Percentiles rank a stretch among this genome's conserved stretches.
Evolutionary conservation across 371 early-diverging fungal species (phyloP).

Genomic region (Saksenaea oblongispora): DNA sequence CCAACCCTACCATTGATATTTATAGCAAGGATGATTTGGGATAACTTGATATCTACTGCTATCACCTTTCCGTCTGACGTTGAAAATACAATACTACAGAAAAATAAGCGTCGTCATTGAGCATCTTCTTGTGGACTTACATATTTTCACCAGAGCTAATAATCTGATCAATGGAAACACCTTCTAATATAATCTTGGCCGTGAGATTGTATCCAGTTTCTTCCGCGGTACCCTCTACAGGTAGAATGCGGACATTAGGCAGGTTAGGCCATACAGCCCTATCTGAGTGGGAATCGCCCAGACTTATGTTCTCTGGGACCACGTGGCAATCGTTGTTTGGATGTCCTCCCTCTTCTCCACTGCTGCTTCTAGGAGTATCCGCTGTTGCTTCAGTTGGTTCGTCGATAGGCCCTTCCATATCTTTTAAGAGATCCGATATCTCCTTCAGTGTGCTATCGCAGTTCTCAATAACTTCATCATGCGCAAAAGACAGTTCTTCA

Average conservation of each 20-base stretch:
- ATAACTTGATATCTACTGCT: constrained; percentile 20
- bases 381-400: constrained; percentile 3
- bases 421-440: constrained; percentile 34
- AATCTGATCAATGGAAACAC: constrained; percentile 13
- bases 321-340: neutral
- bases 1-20: constrained; percentile 22
- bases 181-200: neutral
- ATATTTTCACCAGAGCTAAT: constrained; percentile 22
- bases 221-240: neutral
- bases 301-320: neutral
- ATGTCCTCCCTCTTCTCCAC: neutral
- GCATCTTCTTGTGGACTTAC: constrained; percentile 11
- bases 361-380: neutral
- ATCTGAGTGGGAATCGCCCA: neutral
- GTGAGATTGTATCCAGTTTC: neutral
- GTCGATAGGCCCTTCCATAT: constrained; percentile 21
- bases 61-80: constrained; percentile 18
- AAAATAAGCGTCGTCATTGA: neutral
- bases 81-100: constrained; percentile 23
- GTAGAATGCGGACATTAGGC: neutral
- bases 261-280: neutral
- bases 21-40: constrained; percentile 12
- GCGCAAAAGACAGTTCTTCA: neutral
- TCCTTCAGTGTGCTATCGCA: constrained; percentile 45
- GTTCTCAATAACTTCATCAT: constrained; percentile 25